Conservation (phyloP, 2,329 filamentous ascomycete genomes). For the Truncatella angustata region DNA sequence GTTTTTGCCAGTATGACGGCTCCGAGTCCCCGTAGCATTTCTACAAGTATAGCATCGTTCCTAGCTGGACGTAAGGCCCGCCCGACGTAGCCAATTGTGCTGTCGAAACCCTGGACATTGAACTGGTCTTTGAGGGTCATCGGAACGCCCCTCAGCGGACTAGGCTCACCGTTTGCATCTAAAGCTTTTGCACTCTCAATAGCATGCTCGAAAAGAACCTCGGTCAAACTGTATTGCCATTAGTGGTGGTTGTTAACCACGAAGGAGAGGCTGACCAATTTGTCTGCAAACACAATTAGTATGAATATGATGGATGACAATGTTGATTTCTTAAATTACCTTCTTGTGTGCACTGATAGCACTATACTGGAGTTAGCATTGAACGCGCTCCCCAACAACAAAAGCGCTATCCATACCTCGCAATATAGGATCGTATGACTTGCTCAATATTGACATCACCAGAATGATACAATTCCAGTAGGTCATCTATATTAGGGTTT, state of each 20-base stretch:
- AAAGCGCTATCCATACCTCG: no score
- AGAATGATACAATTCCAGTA: neutral
- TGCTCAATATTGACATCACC: neutral
- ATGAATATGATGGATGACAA: neutral
- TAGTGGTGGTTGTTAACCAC: no score
- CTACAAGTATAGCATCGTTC: conserved; percentile 48
- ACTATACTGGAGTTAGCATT: neutral
- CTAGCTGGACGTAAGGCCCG: conserved; percentile 46
- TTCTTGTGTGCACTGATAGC: neutral
- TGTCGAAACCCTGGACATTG: conserved; percentile 55
- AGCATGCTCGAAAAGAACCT: conserved; percentile 23
- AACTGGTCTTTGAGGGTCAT: conserved; percentile 58
- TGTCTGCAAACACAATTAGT: neutral
- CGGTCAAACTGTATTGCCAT: conserved; percentile 19
- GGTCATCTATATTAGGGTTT: neutral
- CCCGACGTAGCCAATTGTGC: conserved; percentile 57
- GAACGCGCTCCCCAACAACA: no score
- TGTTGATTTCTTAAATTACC: neutral
- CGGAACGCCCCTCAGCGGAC: conserved; percentile 24
- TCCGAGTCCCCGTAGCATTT: conserved; percentile 46
- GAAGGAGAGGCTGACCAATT: neutral
- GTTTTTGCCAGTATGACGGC: conserved; percentile 54
- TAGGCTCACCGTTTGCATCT: conserved; percentile 15
- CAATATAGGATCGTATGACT: conserved; percentile 2
- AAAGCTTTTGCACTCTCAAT: conserved; percentile 20